Evolutionary conservation across 306 rosid genomes (phyloP).

Genomic region (Sicyos edulis): DNA sequence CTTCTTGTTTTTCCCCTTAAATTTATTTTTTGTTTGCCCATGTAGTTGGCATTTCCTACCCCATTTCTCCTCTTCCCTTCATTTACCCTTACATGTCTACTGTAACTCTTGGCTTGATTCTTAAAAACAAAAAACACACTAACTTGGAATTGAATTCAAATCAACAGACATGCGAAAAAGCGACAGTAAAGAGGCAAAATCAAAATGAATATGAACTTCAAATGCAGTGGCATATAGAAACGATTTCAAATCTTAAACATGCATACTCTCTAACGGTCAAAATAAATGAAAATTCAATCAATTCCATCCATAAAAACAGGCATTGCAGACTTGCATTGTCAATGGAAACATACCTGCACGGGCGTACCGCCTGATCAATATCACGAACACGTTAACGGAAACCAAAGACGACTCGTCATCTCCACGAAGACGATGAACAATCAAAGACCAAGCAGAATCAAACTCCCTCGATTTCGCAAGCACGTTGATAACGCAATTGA

Average conservation of each 20-base stretch:
- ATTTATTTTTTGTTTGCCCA: no score
- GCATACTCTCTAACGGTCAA: no score
- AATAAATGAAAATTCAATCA: not conserved
- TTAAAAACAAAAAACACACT: not conserved
- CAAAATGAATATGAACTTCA: not conserved
- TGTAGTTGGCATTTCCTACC: no score
- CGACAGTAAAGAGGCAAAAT: not conserved
- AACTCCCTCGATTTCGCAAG: constrained; percentile 61
- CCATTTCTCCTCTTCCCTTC: no score
- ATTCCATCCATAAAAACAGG: not conserved
- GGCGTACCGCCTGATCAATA: constrained; percentile 74
- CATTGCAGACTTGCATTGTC: no score
- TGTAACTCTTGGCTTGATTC: no score
- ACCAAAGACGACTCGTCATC: constrained; percentile 37
- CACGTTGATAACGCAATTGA: constrained; percentile 43
- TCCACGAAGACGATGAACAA: constrained; percentile 32
- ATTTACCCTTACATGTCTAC: no score
- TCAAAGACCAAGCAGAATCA: constrained; percentile 62
- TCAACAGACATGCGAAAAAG: not conserved
- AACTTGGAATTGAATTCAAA: not conserved
- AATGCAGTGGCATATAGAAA: not conserved
- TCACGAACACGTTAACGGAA: constrained; percentile 48
- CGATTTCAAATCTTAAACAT: not conserved
- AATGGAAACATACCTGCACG: constrained; percentile 52
- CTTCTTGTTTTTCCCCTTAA: no score